These are phyloP conservation scores for Saturnispora saitoi DNA, from an alignment of 805 yeast genomes.

Conservation along the genomic window DNA sequence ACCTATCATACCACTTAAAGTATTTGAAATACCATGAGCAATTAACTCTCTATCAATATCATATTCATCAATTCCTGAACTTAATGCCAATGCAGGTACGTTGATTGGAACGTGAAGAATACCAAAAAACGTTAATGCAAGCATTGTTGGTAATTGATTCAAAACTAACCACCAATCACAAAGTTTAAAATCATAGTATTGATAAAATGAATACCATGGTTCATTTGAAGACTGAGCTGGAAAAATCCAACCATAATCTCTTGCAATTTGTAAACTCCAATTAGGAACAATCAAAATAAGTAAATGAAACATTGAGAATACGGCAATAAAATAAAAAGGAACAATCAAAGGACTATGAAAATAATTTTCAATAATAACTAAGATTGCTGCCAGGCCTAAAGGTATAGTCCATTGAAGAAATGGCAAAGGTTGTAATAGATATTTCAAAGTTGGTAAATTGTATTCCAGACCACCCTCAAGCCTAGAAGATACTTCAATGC, in stretches of 20 bases:
- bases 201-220: slow-evolving; percentile 89
- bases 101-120: slow-evolving; percentile 94
- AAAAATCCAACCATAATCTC: slow-evolving; percentile 82
- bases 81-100: slow-evolving; percentile 93
- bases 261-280: slow-evolving; percentile 51
- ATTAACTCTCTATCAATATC: slow-evolving; percentile 90
- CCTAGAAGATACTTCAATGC: slow-evolving; percentile 83
- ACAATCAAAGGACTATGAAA: slow-evolving; percentile 62
- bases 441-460: slow-evolving; percentile 44
- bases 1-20: slow-evolving; percentile 74
- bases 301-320: slow-evolving; percentile 62
- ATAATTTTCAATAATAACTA: slow-evolving; percentile 54
- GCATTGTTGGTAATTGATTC: slow-evolving; percentile 80
- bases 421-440: slow-evolving; percentile 34
- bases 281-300: slow-evolving; percentile 57
- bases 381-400: slow-evolving; percentile 46
- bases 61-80: slow-evolving; percentile 74
- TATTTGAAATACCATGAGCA: slow-evolving; percentile 91
- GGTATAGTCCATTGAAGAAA: slow-evolving; percentile 70
- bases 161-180: slow-evolving; percentile 71
- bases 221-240: slow-evolving; percentile 50
- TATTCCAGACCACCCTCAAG: slow-evolving; percentile 67
- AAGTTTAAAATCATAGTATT: slow-evolving; percentile 53
- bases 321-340: slow-evolving; percentile 69
- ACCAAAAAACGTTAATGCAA: slow-evolving; percentile 93